These are phyloP conservation scores for Auricularia sp. DNA, from an alignment of 768 basidiomycete species.

Conservation along the genomic window DNA sequence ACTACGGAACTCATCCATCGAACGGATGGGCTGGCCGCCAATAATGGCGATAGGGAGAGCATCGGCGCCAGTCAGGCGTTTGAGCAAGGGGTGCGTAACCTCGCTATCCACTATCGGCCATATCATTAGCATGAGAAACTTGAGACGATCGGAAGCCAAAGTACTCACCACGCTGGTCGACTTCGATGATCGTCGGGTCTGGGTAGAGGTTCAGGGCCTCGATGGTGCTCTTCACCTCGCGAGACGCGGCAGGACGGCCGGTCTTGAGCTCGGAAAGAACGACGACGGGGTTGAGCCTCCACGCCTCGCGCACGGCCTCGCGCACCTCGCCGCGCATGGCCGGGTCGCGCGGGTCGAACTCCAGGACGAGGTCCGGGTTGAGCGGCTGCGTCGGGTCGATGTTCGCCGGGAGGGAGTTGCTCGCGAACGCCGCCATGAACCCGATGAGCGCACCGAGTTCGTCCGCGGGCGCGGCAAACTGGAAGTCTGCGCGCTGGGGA, in stretches of 20 bases:
- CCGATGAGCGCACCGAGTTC: constrained; percentile 68
- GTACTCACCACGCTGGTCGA: constrained; percentile 46
- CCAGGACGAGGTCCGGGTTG: constrained; percentile 73
- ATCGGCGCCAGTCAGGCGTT: constrained; percentile 43
- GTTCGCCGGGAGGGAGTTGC: constrained; percentile 60
- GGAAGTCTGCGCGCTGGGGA: neutral
- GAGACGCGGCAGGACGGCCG: constrained; percentile 55
- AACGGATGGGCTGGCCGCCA: constrained; percentile 19
- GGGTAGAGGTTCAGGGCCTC: constrained; percentile 48
- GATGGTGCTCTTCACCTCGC: constrained; percentile 57
- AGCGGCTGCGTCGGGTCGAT: constrained; percentile 57
- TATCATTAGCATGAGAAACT: neutral
- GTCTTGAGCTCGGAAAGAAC: constrained; percentile 60
- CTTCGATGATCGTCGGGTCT: constrained; percentile 55
- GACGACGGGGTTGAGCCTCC: constrained; percentile 65
- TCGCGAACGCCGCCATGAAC: constrained; percentile 62
- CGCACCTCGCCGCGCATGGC: constrained; percentile 53
- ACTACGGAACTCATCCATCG: no score
- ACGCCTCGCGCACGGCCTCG: constrained; percentile 52
- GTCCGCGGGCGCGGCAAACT: constrained; percentile 29
- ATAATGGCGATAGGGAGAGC: constrained; percentile 61
- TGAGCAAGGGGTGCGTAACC: constrained; percentile 50
- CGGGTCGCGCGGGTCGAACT: constrained; percentile 50
- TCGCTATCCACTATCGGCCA: constrained; percentile 43
- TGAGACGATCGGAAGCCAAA: constrained; percentile 7